phyloP scores from a whole-genome alignment of 169 alveolate genomes.

The Cryptosporidium muris region DNA sequence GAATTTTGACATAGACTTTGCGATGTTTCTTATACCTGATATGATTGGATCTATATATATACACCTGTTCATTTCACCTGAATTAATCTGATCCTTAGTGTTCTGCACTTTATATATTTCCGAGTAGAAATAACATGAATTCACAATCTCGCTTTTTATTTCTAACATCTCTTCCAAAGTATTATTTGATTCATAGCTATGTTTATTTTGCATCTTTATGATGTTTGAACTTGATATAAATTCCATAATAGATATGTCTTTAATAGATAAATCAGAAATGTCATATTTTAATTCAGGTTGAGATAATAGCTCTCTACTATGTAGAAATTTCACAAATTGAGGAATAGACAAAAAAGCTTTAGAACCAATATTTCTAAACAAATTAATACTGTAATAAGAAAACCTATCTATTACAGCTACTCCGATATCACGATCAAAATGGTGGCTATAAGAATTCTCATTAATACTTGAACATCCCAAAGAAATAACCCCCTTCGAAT shows the following conservation, averaged over 20 bases:
- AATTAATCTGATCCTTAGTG: too few species aligned
- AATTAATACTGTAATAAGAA: conserved; percentile 29
- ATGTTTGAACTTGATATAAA: too few species aligned
- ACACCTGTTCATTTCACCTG: too few species aligned
- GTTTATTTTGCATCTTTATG: too few species aligned
- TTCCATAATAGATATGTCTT: not conserved
- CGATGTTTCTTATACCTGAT: too few species aligned
- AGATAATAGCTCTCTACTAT: conserved; percentile 2
- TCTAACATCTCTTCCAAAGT: too few species aligned
- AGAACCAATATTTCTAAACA: not conserved
- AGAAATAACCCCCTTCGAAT: conserved; percentile 76
- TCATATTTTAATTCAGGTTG: conserved; percentile 40
- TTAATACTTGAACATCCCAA: conserved; percentile 61
- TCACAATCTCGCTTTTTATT: too few species aligned
- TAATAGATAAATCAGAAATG: not conserved
- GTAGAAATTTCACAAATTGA: conserved; percentile 4
- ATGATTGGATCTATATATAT: too few species aligned
- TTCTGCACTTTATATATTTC: too few species aligned
- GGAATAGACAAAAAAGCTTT: conserved; percentile 15
- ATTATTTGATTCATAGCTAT: too few species aligned
- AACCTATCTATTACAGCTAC: conserved; percentile 64
- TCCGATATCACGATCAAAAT: conserved; percentile 40
- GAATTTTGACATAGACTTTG: too few species aligned
- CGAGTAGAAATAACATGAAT: too few species aligned
- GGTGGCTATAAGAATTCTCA: conserved; percentile 50